Evolutionary conservation across 2,329 filamentous ascomycete genomes (phyloP), one percentile per base, ranked within the genome.

Genomic region (Fragosphaeria purpurea): DNA sequence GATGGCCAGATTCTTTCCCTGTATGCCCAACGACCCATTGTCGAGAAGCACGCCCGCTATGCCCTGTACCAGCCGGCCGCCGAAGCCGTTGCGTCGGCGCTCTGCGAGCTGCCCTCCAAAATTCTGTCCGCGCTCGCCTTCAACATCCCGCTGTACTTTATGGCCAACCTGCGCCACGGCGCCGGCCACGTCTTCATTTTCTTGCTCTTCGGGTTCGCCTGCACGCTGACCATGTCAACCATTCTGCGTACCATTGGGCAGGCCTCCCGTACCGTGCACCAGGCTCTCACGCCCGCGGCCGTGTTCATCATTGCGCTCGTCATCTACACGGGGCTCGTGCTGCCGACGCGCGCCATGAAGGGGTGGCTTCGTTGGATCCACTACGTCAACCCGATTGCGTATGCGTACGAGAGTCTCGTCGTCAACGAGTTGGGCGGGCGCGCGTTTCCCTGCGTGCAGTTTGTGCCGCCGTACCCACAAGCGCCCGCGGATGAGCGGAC

Each of bases 51-150:
- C 59, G 71, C 77, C 50, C 81, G 85, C 53, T 95, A 95, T 63
- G 88, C 89, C n/a, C 75, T 95, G n/a, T 95, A 95, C 60, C 89
- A 94, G 60, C 88, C 90, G 0, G 88, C 85, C 10, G 85, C 88
- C 12, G 88, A 96, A 72, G 87, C 88, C 11, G 75, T 88, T 53
- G 81, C 86, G 0, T 93, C 86, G 6, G 93, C 94, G 82, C 67
- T 95, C 34, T 85, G 80, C 55, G 90, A 96, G 58, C 69, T 94
- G 67, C 90, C 90, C 0, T 87, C 87, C 67, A 95, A 93, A 65
- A 67, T 94, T 7, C 40, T 68, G n/a, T 89, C 89, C 58, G 69
- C 80, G 1, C 74, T 93, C 55, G 68, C 78, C 5, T 95, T 94
- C 73, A 94, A 95, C 62, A 50, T 90, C 30, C 75, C 80, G 1